Percentiles rank a stretch among this genome's conserved stretches.
phyloP scores from a whole-genome alignment of 257 asterid species.

The Plantago major region DNA sequence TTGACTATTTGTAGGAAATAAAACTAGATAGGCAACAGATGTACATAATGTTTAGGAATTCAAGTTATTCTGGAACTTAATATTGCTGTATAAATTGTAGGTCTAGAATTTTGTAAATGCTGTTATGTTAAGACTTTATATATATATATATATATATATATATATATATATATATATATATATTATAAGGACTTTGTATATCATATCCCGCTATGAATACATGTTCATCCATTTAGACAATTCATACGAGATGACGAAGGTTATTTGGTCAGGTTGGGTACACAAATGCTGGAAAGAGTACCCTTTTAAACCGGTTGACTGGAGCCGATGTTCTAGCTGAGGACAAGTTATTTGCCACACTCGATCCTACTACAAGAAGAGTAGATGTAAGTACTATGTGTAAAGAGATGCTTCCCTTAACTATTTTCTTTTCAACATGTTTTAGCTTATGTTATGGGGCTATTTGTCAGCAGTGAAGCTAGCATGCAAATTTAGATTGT shows the following conservation, averaged over 20 bases:
- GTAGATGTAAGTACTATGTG: constrained; percentile 61
- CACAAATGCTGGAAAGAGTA: constrained; percentile 98
- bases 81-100: not conserved
- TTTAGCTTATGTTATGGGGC: constrained; percentile 3
- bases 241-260: constrained; percentile 13
- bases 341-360: constrained; percentile 89
- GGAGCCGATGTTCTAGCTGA: constrained; percentile 97
- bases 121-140: too few relatives aligned
- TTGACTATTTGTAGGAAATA: not conserved
- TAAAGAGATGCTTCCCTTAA: constrained; percentile 9
- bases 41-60: not conserved
- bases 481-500: not conserved
- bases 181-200: not conserved
- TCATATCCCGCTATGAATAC: not conserved
- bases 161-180: too few relatives aligned
- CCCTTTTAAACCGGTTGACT: constrained; percentile 75
- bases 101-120: too few relatives aligned
- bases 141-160: too few relatives aligned
- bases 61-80: not conserved
- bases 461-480: constrained; percentile 3
- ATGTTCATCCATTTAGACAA: not conserved
- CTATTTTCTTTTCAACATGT: constrained; percentile 7
- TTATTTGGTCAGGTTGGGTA: constrained; percentile 74
- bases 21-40: not conserved
- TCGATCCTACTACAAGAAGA: constrained; percentile 98